These are phyloP conservation scores for Aspergillus eucalypticola DNA, from an alignment of 2,329 filamentous ascomycete species.

Conservation along the genomic window DNA sequence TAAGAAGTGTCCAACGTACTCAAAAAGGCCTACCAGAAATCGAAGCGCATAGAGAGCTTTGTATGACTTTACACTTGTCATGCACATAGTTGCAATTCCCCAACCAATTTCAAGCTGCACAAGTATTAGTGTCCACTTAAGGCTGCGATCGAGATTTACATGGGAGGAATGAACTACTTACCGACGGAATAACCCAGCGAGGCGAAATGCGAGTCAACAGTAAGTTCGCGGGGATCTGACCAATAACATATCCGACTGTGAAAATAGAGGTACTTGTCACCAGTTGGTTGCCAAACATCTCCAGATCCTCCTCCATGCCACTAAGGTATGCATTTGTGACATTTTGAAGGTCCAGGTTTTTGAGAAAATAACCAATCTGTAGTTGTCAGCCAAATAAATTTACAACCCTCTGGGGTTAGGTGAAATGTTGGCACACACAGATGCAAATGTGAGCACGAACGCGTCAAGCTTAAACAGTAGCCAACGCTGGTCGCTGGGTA, in stretches of 20 bases:
- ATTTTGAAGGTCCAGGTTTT: slow-evolving; percentile 44
- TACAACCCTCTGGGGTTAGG: not conserved
- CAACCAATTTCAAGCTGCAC: slow-evolving; percentile 34
- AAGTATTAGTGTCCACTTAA: not conserved
- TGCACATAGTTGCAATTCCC: slow-evolving; percentile 27
- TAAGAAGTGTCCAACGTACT: slow-evolving; percentile 14
- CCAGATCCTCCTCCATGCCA: slow-evolving; percentile 40
- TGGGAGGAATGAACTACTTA: not conserved
- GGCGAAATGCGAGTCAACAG: slow-evolving; percentile 49
- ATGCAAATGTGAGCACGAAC: slow-evolving; percentile 30
- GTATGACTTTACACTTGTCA: slow-evolving; percentile 26
- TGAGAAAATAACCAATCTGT: slow-evolving; percentile 31
- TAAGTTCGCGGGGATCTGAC: slow-evolving; percentile 47
- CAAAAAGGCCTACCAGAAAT: slow-evolving; percentile 32
- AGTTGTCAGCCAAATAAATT: not conserved
- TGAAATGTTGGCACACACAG: slow-evolving; percentile 1
- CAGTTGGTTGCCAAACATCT: slow-evolving; percentile 39
- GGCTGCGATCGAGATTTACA: not conserved
- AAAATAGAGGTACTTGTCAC: slow-evolving; percentile 44
- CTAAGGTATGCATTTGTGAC: slow-evolving; percentile 46
- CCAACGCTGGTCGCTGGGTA: slow-evolving; percentile 26
- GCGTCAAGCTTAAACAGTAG: slow-evolving; percentile 33
- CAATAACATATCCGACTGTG: slow-evolving; percentile 51
- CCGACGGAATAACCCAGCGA: slow-evolving; percentile 44
- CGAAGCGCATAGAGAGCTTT: slow-evolving; percentile 25